Evolutionary conservation across 2,329 filamentous ascomycete species (phyloP).

Genomic region (Endothia cerciana): DNA sequence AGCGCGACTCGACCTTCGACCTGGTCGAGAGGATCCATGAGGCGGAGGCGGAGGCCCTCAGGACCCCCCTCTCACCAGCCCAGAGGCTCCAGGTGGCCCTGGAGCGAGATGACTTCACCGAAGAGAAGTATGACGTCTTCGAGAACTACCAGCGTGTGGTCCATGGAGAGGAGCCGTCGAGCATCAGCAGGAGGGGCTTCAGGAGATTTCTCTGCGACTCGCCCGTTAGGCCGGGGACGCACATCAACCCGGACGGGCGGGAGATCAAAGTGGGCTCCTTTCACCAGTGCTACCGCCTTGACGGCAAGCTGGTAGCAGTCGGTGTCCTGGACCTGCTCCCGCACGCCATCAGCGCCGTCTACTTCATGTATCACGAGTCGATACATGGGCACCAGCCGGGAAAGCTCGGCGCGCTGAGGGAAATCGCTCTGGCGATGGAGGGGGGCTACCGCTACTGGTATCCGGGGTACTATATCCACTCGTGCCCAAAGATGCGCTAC

Average conservation of each 20-base stretch:
- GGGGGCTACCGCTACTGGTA: conserved; percentile 78
- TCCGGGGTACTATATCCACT: conserved; percentile 80
- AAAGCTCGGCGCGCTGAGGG: conserved; percentile 74
- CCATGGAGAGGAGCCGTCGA: conserved; percentile 65
- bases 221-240: conserved; percentile 57
- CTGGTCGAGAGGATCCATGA: conserved; percentile 71
- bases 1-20: conserved; percentile 69
- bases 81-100: conserved; percentile 72
- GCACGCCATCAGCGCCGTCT: conserved; percentile 77
- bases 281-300: conserved; percentile 81
- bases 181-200: conserved; percentile 67
- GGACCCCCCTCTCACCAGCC: conserved; percentile 64
- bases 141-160: conserved; percentile 76
- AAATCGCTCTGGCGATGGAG: conserved; percentile 72
- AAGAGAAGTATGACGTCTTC: conserved; percentile 76
- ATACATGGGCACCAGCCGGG: conserved; percentile 72
- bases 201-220: conserved; percentile 75
- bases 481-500: conserved; percentile 81
- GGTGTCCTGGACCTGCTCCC: conserved; percentile 79
- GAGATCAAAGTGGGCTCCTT: conserved; percentile 69
- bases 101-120: conserved; percentile 70
- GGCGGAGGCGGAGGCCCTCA: conserved; percentile 60
- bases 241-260: conserved; percentile 51
- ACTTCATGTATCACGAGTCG: conserved; percentile 80
- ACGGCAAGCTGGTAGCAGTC: conserved; percentile 75